Evolutionary conservation across 768 basidiomycete genomes (phyloP).

Genomic region (Rhizopogon sp.): DNA sequence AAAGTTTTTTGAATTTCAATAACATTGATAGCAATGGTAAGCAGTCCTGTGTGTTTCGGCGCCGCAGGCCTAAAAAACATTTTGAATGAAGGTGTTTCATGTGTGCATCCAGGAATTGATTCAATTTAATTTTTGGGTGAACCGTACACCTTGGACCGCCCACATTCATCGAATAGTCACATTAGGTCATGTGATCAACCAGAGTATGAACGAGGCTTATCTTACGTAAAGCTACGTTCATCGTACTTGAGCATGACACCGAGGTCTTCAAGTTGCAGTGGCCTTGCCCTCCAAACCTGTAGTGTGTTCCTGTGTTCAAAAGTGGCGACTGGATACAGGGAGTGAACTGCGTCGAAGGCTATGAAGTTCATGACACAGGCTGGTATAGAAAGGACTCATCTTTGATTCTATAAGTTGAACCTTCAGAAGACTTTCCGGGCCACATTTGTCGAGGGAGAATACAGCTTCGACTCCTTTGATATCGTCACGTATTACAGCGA

Average conservation of each 20-base stretch:
- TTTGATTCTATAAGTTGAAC: slow-evolving; percentile 35
- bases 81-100: no score
- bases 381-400: slow-evolving; percentile 30
- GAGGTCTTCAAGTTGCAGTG: background rate
- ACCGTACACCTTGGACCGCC: no score
- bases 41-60: no score
- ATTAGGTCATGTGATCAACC: no score
- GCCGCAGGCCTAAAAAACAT: no score
- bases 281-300: slow-evolving; percentile 7
- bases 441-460: slow-evolving; percentile 16
- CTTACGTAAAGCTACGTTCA: slow-evolving; percentile 22
- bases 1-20: no score
- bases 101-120: no score
- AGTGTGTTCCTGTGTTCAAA: slow-evolving; percentile 28
- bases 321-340: slow-evolving; percentile 33
- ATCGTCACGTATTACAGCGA: background rate
- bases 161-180: no score
- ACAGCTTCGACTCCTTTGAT: slow-evolving; percentile 7
- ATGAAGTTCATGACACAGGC: slow-evolving; percentile 42
- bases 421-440: slow-evolving; percentile 12
- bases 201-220: no score
- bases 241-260: slow-evolving; percentile 26
- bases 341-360: slow-evolving; percentile 31
- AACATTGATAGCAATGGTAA: no score
- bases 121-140: no score